phyloP scores from a whole-genome alignment of 352 stramenopile genomes.

The Pythium folliculosum region DNA sequence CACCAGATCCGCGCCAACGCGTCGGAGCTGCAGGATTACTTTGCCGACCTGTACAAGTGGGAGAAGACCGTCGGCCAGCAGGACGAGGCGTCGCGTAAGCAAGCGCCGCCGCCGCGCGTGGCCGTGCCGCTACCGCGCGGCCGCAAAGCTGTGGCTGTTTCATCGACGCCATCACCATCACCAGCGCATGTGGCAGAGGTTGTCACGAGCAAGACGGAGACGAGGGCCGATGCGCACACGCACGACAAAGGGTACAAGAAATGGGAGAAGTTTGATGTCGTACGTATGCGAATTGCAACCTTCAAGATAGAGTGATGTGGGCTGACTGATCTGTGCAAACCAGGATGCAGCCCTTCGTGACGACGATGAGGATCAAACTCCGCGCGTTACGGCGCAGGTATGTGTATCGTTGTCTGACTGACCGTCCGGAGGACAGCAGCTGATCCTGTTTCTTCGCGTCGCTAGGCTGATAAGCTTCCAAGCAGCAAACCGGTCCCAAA shows the following conservation, averaged over 20 bases:
- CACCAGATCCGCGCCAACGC: constrained; percentile 83
- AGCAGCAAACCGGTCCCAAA: neutral
- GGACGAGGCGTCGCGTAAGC: constrained; percentile 47
- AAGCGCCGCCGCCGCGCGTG: neutral
- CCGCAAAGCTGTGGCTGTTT: constrained; percentile 11
- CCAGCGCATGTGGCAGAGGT: neutral
- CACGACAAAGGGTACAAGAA: constrained; percentile 91
- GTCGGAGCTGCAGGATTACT: constrained; percentile 76
- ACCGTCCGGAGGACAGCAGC: neutral
- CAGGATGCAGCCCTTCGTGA: constrained; percentile 38
- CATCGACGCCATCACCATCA: constrained; percentile 7
- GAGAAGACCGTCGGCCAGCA: constrained; percentile 65
- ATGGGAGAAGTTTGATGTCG: constrained; percentile 90
- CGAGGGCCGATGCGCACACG: constrained; percentile 66
- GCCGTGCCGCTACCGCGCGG: constrained; percentile 25
- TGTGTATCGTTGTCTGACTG: neutral
- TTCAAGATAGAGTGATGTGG: neutral
- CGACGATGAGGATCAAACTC: constrained; percentile 29
- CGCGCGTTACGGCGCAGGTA: neutral
- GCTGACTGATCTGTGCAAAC: neutral
- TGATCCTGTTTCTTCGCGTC: neutral
- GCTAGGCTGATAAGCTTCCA: neutral
- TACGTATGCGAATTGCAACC: constrained; percentile 22
- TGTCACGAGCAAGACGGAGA: constrained; percentile 2
- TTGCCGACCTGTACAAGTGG: constrained; percentile 76